Conservation (phyloP, 106 monocot genomes). For the Dendrobium officinale region DNA sequence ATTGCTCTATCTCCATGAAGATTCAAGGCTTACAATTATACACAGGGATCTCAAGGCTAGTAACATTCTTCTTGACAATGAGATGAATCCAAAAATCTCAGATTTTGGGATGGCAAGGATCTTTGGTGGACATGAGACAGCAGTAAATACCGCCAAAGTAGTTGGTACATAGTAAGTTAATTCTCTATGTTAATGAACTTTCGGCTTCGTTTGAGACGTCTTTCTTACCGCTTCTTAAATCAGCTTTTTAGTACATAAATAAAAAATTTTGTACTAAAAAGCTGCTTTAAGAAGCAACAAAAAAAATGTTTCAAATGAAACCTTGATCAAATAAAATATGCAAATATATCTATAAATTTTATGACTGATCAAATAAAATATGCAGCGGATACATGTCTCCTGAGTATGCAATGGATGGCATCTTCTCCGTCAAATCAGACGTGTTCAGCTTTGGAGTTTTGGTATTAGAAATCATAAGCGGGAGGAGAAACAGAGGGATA, state of each 20-base stretch:
- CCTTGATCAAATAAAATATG: neutral
- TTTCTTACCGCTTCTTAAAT: no score
- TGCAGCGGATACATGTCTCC: constrained; percentile 59
- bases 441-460: constrained; percentile 63
- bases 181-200: neutral
- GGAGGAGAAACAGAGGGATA: constrained; percentile 2
- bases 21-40: constrained; percentile 35
- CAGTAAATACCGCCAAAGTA: constrained; percentile 21
- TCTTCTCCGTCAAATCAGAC: constrained; percentile 51
- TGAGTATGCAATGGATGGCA: constrained; percentile 42
- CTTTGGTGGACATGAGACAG: constrained; percentile 23
- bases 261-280: no score
- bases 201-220: no score
- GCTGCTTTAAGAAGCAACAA: no score
- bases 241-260: no score
- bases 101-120: constrained; percentile 56
- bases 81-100: constrained; percentile 55
- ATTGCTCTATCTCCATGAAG: constrained; percentile 47
- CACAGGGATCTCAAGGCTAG: constrained; percentile 52
- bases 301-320: no score
- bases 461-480: constrained; percentile 40
- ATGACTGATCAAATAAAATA: neutral
- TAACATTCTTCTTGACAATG: constrained; percentile 41
- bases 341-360: neutral
- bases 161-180: constrained; percentile 50